Evolutionary conservation across 176 grass and related monocot species (phyloP).

Genomic region (Zea mays): DNA sequence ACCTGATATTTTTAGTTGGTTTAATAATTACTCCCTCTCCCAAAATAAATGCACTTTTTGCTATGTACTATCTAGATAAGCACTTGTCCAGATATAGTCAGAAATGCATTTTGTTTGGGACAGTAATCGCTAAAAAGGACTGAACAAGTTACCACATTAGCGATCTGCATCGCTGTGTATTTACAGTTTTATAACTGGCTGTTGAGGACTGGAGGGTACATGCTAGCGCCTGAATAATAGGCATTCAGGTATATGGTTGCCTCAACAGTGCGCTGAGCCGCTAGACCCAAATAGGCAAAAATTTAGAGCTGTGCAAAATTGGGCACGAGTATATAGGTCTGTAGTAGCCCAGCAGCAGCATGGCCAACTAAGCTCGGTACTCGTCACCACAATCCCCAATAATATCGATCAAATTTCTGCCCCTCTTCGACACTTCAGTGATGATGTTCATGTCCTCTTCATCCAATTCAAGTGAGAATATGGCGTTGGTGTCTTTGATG

Average conservation of each 20-base stretch:
- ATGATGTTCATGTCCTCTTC: slow-evolving; percentile 85
- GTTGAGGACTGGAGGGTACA: background rate
- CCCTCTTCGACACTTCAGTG: slow-evolving; percentile 55
- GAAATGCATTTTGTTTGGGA: background rate
- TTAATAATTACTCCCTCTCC: background rate
- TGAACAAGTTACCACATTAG: too few species aligned
- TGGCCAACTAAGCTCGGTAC: slow-evolving; percentile 54
- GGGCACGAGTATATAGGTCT: too few species aligned
- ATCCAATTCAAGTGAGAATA: slow-evolving; percentile 75
- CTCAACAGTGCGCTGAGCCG: background rate
- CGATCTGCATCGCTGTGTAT: background rate
- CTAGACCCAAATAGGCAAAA: background rate
- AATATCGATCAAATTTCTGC: slow-evolving; percentile 69
- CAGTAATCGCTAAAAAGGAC: background rate
- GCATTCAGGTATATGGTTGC: background rate
- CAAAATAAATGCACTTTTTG: background rate
- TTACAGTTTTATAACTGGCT: slow-evolving; percentile 5
- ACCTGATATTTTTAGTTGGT: background rate
- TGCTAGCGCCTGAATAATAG: background rate
- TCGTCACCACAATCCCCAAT: slow-evolving; percentile 94
- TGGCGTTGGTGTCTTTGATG: slow-evolving; percentile 70
- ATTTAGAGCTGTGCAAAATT: slow-evolving; percentile 8
- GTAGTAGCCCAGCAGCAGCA: background rate
- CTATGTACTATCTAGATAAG: background rate
- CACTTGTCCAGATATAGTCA: background rate